Percentiles rank a stretch among this genome's conserved stretches.
Conservation (phyloP, 805 yeast species). For the Zygosaccharomyces rouxii region DNA sequence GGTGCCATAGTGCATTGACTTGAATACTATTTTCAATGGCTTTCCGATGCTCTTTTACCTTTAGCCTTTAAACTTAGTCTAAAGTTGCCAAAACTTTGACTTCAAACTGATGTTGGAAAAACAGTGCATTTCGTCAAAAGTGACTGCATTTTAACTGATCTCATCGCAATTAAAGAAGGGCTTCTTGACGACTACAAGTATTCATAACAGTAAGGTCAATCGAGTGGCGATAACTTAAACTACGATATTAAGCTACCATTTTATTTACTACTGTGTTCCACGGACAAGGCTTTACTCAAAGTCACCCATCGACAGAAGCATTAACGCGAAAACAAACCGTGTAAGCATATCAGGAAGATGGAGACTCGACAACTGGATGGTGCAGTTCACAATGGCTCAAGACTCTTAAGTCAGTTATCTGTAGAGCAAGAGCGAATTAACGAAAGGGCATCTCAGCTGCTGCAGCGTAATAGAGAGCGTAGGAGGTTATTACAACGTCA, state of each 20-base stretch:
- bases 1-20: slow-evolving; percentile 25
- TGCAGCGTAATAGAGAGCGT: slow-evolving; percentile 32
- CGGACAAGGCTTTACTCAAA: neutral
- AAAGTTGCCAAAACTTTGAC: neutral
- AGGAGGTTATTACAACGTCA: slow-evolving; percentile 20
- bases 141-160: neutral
- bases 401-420: slow-evolving; percentile 17
- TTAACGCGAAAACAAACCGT: slow-evolving; percentile 12
- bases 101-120: neutral
- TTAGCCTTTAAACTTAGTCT: neutral
- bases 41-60: neutral
- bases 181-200: neutral
- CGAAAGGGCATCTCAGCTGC: slow-evolving; percentile 27
- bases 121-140: neutral
- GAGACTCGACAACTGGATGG: slow-evolving; percentile 9
- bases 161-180: neutral
- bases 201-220: neutral
- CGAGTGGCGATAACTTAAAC: neutral
- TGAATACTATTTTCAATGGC: neutral
- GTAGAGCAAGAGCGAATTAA: slow-evolving; percentile 27
- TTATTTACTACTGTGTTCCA: neutral
- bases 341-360: neutral
- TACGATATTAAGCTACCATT: neutral
- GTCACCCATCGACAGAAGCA: neutral
- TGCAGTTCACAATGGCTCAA: slow-evolving; percentile 16